A percentile compares a stretch with the other conserved stretches of the same genome.
Conservation (phyloP, 208 protist genomes). For the Acanthamoeba sp. region DNA sequence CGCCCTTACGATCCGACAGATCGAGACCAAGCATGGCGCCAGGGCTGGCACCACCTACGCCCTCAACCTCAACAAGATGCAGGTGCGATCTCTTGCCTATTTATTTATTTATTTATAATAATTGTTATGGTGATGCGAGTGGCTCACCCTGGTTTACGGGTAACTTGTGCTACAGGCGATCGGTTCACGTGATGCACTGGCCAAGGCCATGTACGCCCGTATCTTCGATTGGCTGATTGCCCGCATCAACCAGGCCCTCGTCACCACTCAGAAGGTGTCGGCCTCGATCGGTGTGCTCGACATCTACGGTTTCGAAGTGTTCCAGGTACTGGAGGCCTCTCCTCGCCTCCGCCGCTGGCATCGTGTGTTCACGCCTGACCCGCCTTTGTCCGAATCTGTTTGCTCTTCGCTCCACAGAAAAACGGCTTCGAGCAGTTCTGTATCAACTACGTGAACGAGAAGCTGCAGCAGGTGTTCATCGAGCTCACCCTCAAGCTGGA, state of each 20-base stretch:
- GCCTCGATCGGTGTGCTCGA: constrained; percentile 92
- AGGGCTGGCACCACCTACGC: constrained; percentile 72
- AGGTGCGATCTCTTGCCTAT: neutral
- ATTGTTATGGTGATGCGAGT: neutral
- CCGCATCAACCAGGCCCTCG: constrained; percentile 87
- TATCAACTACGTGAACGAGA: constrained; percentile 99
- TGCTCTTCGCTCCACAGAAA: constrained; percentile 83
- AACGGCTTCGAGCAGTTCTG: constrained; percentile 99
- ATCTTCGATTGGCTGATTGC: constrained; percentile 92
- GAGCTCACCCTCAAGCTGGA: constrained; percentile 94
- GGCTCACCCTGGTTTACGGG: neutral
- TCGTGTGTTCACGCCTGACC: too few relatives aligned
- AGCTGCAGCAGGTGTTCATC: constrained; percentile 98
- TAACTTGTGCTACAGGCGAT: constrained; percentile 68
- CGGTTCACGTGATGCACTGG: constrained; percentile 85
- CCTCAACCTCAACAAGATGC: constrained; percentile 72
- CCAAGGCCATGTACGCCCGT: constrained; percentile 90
- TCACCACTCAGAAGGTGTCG: constrained; percentile 9
- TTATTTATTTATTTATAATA: constrained; percentile 7
- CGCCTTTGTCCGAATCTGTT: too few relatives aligned
- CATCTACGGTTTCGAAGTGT: constrained; percentile 98
- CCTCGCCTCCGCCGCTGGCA: too few relatives aligned
- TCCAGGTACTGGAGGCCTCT: too few relatives aligned
- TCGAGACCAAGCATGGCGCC: constrained; percentile 78
- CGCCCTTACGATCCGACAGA: constrained; percentile 73